phyloP scores from a whole-genome alignment of 805 yeast genomes.

The Candida insectalens region DNA sequence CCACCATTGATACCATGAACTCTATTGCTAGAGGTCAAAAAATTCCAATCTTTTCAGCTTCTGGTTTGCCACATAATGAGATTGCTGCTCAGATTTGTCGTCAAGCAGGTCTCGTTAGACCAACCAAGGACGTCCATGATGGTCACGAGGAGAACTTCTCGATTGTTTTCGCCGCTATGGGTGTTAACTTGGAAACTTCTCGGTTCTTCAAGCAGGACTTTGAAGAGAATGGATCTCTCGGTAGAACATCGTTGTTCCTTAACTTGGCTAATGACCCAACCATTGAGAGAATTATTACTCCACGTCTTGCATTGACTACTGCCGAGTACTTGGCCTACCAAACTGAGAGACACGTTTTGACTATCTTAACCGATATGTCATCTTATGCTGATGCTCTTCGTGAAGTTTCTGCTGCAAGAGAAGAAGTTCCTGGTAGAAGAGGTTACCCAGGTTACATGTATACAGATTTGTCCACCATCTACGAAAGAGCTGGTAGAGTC shows the following conservation, averaged over 20 bases:
- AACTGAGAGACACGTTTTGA: conserved; percentile 97
- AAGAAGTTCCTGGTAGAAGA: conserved; percentile 99
- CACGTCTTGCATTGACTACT: conserved; percentile 96
- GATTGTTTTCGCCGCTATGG: conserved; percentile 99
- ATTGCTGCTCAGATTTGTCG: conserved; percentile 99
- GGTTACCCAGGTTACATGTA: conserved; percentile 99
- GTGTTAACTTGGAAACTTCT: conserved; percentile 97
- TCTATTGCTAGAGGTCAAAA: conserved; percentile 99
- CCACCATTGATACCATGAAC: conserved; percentile 98
- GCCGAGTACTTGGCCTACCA: conserved; percentile 98
- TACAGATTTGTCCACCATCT: conserved; percentile 97
- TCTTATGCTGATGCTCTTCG: conserved; percentile 99
- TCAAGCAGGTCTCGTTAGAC: conserved; percentile 98
- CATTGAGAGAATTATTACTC: conserved; percentile 98
- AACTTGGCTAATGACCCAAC: conserved; percentile 99
- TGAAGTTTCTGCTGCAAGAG: conserved; percentile 99
- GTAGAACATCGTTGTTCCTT: conserved; percentile 92
- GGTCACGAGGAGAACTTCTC: conserved; percentile 99
- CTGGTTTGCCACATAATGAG: conserved; percentile 99
- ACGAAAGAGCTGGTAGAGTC: conserved; percentile 99
- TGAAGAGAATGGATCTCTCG: conserved; percentile 97
- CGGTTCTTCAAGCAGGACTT: conserved; percentile 98
- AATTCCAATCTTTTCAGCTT: conserved; percentile 97
- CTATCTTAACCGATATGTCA: conserved; percentile 97
- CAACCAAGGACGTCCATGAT: conserved; percentile 98